These are phyloP conservation scores for Orbilia javanica DNA, from an alignment of 2,329 filamentous ascomycete species.

Conservation along the genomic window DNA sequence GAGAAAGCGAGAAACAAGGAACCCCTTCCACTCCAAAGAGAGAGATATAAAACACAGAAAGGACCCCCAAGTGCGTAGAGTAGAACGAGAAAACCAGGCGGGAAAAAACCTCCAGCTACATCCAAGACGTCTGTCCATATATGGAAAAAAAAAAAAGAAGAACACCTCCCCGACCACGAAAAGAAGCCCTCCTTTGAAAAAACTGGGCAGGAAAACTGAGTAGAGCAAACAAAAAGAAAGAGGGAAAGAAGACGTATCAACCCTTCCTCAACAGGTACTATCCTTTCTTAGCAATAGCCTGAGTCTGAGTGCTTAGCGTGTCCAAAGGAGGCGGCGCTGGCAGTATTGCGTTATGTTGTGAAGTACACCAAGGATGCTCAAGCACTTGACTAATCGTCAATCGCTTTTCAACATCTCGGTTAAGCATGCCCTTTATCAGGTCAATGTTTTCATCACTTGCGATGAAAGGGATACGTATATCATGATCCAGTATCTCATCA, in stretches of 20 bases:
- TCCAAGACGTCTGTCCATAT: neutral
- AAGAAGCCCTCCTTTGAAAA: neutral
- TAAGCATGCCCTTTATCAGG: conserved; percentile 89
- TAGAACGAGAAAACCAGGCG: conserved; percentile 6
- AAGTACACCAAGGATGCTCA: conserved; percentile 82
- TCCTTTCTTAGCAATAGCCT: conserved; percentile 50
- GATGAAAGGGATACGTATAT: conserved; percentile 87
- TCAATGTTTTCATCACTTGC: conserved; percentile 94
- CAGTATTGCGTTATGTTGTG: conserved; percentile 58
- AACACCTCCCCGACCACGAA: conserved; percentile 32
- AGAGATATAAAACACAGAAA: neutral
- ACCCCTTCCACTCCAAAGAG: neutral
- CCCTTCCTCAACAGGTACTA: conserved; percentile 39
- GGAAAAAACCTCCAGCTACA: conserved; percentile 9
- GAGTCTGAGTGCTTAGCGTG: conserved; percentile 25
- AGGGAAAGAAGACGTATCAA: conserved; percentile 43
- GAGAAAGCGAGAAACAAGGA: neutral
- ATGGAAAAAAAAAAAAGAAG: neutral
- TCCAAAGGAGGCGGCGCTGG: conserved; percentile 44
- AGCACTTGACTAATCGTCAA: conserved; percentile 90
- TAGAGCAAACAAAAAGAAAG: too few relatives aligned
- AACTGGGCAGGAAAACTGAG: conserved; percentile 19
- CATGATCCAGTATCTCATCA: conserved; percentile 98
- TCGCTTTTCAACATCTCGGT: conserved; percentile 85
- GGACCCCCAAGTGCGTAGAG: neutral